These are phyloP conservation scores for Lichtheimia hyalospora DNA, from an alignment of 371 early-diverging fungal species.

Conservation along the genomic window DNA sequence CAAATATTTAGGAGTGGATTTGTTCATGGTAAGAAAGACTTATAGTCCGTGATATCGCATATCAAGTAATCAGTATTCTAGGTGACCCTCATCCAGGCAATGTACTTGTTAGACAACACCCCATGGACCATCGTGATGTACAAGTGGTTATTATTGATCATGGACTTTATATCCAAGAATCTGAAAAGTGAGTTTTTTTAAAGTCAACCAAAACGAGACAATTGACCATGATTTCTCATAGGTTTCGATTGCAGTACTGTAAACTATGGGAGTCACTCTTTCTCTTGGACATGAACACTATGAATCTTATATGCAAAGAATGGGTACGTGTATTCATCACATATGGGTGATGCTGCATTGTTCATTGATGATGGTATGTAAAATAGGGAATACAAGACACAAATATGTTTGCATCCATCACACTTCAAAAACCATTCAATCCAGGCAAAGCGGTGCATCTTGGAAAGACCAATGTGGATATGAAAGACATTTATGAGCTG, in stretches of 20 bases:
- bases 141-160: conserved; percentile 85
- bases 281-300: conserved; percentile 62
- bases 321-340: conserved; percentile 52
- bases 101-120: conserved; percentile 76
- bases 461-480: conserved; percentile 30
- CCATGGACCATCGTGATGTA: conserved; percentile 44
- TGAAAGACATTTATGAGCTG: conserved; percentile 65
- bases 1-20: conserved; percentile 89
- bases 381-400: conserved; percentile 77
- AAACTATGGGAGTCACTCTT: conserved; percentile 88
- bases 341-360: no score
- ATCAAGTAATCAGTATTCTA: background rate
- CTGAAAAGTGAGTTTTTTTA: conserved; percentile 38
- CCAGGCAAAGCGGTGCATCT: conserved; percentile 54
- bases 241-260: conserved; percentile 81
- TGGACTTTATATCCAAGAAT: conserved; percentile 85
- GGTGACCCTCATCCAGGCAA: conserved; percentile 90
- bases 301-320: conserved; percentile 60
- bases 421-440: conserved; percentile 78
- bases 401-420: conserved; percentile 81
- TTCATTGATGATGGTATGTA: background rate
- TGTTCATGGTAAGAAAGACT: conserved; percentile 67
- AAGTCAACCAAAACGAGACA: conserved; percentile 39
- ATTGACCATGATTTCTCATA: conserved; percentile 8
- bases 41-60: no score